Percentiles rank a stretch among this genome's conserved stretches.
phyloP scores from a whole-genome alignment of 345 rosid genomes.

The Toxicodendron radicans region DNA sequence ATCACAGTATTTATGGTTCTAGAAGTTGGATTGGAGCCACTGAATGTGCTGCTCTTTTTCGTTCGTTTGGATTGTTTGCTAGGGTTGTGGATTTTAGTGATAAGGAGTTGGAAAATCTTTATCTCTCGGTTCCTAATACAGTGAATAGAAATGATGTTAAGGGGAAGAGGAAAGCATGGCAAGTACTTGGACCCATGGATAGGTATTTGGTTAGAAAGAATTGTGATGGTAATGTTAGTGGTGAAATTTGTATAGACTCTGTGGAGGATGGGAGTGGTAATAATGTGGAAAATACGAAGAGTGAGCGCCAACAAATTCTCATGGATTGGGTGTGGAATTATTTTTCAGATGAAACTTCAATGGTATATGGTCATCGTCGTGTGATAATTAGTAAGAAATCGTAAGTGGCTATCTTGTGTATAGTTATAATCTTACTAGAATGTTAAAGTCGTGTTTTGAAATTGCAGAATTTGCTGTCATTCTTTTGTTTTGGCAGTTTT shows the following conservation, averaged over 20 bases:
- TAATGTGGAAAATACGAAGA: slow-evolving; percentile 15
- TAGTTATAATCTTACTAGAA: background rate
- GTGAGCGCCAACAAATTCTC: slow-evolving; percentile 44
- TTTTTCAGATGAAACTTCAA: slow-evolving; percentile 49
- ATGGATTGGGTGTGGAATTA: slow-evolving; percentile 85
- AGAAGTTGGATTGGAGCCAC: slow-evolving; percentile 67
- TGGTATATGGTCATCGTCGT: slow-evolving; percentile 19
- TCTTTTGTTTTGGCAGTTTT: slow-evolving; percentile 4
- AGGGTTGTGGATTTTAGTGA: slow-evolving; percentile 80
- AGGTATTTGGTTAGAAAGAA: slow-evolving; percentile 38
- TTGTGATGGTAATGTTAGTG: slow-evolving; percentile 15
- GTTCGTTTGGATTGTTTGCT: slow-evolving; percentile 73
- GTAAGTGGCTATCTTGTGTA: slow-evolving; percentile 36
- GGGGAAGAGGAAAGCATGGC: slow-evolving; percentile 37
- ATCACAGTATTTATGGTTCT: slow-evolving; percentile 47
- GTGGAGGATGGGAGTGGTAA: background rate
- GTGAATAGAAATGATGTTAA: background rate
- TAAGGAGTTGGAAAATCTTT: slow-evolving; percentile 42
- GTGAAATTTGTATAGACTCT: slow-evolving; percentile 15
- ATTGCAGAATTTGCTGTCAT: background rate
- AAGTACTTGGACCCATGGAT: slow-evolving; percentile 70
- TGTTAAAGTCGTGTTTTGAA: background rate
- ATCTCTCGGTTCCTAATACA: slow-evolving; percentile 71
- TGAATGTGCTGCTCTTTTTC: slow-evolving; percentile 74
- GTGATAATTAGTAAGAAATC: slow-evolving; percentile 50